These are phyloP conservation scores for Trichoderma lentiforme DNA, from an alignment of 2,329 filamentous ascomycete species.

Conservation along the genomic window DNA sequence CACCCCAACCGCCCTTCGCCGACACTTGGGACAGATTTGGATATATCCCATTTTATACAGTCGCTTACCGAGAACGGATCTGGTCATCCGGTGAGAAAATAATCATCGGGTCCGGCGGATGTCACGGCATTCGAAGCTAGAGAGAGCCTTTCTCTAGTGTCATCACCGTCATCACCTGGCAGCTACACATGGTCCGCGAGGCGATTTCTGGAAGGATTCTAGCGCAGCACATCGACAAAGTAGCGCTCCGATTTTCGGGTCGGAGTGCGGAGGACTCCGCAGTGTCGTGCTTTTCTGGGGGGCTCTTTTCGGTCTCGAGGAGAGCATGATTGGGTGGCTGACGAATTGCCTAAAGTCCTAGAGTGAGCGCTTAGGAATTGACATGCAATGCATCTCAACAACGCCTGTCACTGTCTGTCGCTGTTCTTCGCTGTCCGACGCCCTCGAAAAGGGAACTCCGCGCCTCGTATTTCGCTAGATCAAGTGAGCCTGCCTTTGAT, in stretches of 20 bases:
- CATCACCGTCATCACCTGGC: conserved; percentile 1
- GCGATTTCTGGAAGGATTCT: conserved; percentile 18
- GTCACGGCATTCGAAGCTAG: not conserved
- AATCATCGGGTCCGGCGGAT: not conserved
- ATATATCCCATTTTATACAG: not conserved
- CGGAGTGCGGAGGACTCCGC: conserved; percentile 17
- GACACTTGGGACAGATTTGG: not conserved
- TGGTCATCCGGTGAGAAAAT: not conserved
- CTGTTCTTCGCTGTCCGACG: not conserved
- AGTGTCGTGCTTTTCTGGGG: conserved; percentile 3
- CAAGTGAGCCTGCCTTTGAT: not conserved
- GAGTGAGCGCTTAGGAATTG: not conserved
- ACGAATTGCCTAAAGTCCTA: not conserved
- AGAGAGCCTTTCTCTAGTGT: not conserved
- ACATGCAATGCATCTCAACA: not conserved
- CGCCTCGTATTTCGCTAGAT: not conserved
- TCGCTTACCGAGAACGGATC: not conserved
- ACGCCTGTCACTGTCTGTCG: not conserved
- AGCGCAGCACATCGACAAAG: not conserved
- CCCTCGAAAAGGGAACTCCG: not conserved
- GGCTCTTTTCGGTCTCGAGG: not conserved
- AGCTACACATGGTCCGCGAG: not conserved
- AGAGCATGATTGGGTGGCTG: not conserved
- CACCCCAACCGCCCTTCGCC: not conserved
- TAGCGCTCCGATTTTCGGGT: conserved; percentile 16